These are phyloP conservation scores for Aspergillus clavatus DNA, from an alignment of 2,329 filamentous ascomycete genomes.

Conservation along the genomic window DNA sequence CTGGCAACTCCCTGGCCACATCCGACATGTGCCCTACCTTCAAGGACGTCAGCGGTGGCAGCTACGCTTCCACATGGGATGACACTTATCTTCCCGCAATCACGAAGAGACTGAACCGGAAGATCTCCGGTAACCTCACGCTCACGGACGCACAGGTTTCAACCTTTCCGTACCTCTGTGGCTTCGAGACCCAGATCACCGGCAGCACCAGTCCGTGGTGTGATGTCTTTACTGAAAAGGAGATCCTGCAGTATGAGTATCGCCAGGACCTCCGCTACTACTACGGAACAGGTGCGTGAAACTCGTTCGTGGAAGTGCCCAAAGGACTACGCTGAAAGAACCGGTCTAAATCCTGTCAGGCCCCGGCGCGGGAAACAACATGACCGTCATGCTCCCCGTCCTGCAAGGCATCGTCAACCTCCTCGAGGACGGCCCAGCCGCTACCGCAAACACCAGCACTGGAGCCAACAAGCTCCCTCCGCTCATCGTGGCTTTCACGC, in stretches of 20 bases:
- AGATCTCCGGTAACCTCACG: slow-evolving; percentile 51
- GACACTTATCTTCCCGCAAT: slow-evolving; percentile 8
- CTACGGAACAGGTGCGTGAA: slow-evolving; percentile 54
- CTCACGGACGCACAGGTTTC: slow-evolving; percentile 52
- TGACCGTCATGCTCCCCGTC: slow-evolving; percentile 51
- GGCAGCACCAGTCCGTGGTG: slow-evolving; percentile 60
- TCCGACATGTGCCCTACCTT: slow-evolving; percentile 61
- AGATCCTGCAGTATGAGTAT: slow-evolving; percentile 62
- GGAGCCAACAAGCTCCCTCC: slow-evolving; percentile 47
- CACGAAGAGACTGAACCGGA: slow-evolving; percentile 48
- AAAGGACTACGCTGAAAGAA: slow-evolving; percentile 40
- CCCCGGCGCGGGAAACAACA: slow-evolving; percentile 14
- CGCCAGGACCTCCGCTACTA: slow-evolving; percentile 64
- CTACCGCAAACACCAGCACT: slow-evolving; percentile 44
- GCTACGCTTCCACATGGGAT: slow-evolving; percentile 18
- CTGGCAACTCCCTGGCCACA: slow-evolving; percentile 60
- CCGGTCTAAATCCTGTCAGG: slow-evolving; percentile 49
- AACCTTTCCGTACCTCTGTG: slow-evolving; percentile 64
- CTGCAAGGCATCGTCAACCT: slow-evolving; percentile 51
- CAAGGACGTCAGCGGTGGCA: slow-evolving; percentile 42
- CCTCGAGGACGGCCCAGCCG: slow-evolving; percentile 46
- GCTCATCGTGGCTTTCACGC: slow-evolving; percentile 58
- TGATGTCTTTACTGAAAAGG: slow-evolving; percentile 56
- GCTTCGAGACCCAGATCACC: slow-evolving; percentile 64
- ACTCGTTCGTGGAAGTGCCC: not conserved